A percentile compares a stretch with the other conserved stretches of the same genome.
Conservation (phyloP, 73 alveolate species). For the Urostyla sp. region DNA sequence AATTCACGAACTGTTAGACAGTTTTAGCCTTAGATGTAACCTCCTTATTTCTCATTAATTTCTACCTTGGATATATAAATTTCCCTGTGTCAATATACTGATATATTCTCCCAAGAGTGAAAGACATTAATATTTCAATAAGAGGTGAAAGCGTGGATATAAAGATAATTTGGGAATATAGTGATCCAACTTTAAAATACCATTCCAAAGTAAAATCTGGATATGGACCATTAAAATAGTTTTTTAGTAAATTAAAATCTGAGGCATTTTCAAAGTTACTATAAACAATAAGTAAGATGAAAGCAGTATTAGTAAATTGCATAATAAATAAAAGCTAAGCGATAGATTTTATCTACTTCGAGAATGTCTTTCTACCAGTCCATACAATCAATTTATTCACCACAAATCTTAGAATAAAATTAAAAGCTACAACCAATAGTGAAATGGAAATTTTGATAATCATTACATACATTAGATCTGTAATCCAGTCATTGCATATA, state of each 20-base stretch:
- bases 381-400: conserved; percentile 25
- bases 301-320: conserved; percentile 44
- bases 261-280: conserved; percentile 43
- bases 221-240: conserved; percentile 53
- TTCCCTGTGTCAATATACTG: conserved; percentile 29
- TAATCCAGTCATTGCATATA: conserved; percentile 24
- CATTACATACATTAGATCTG: background rate
- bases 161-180: conserved; percentile 4
- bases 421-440: conserved; percentile 7
- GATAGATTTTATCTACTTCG: conserved; percentile 17
- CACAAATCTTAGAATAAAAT: conserved; percentile 29
- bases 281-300: conserved; percentile 44
- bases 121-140: conserved; percentile 10
- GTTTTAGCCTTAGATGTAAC: conserved; percentile 27
- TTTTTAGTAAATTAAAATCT: background rate
- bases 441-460: conserved; percentile 12
- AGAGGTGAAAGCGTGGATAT: conserved; percentile 9
- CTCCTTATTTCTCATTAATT: background rate
- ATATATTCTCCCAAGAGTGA: background rate
- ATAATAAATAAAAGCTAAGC: conserved; percentile 29
- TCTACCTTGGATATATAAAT: too few relatives aligned
- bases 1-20: background rate
- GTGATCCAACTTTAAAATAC: conserved; percentile 52
- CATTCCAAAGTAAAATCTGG: conserved; percentile 68
- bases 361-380: conserved; percentile 51